Evolutionary conservation across 768 basidiomycete species (phyloP).

Genomic region (Psilocybe cyanescens): DNA sequence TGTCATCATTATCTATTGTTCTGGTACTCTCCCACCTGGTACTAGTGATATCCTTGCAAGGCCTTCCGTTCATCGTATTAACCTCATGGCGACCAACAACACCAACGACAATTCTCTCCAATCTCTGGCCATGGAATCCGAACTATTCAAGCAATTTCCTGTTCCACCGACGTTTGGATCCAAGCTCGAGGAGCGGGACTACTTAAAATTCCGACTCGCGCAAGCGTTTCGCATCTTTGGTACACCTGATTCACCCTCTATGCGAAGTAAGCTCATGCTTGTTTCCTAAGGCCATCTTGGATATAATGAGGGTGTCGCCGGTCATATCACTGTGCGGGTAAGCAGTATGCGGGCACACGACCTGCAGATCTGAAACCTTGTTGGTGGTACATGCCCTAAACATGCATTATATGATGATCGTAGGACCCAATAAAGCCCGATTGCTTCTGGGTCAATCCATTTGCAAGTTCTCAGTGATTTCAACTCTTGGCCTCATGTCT

Average conservation of each 20-base stretch:
- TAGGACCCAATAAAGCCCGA: conserved; percentile 43
- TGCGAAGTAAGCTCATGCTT: neutral
- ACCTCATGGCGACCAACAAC: conserved; percentile 11
- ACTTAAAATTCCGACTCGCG: conserved; percentile 47
- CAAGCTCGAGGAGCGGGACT: conserved; percentile 42
- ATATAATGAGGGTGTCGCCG: conserved; percentile 51
- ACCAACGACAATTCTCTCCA: conserved; percentile 8
- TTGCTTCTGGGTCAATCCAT: conserved; percentile 55
- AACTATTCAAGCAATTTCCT: conserved; percentile 20
- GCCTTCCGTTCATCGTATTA: neutral
- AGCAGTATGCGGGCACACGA: conserved; percentile 3
- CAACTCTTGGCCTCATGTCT: neutral
- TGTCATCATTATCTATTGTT: neutral
- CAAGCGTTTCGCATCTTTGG: conserved; percentile 51
- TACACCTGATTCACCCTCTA: conserved; percentile 17
- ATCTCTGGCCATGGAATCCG: conserved; percentile 18
- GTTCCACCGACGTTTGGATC: conserved; percentile 35
- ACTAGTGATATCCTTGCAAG: neutral
- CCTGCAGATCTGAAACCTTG: neutral
- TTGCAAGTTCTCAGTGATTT: conserved; percentile 27
- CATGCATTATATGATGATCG: neutral
- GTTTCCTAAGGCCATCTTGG: conserved; percentile 36
- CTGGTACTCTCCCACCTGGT: neutral
- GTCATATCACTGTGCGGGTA: conserved; percentile 54
- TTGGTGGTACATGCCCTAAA: neutral